These are phyloP conservation scores for Phytophthora chlamydospora DNA, from an alignment of 352 stramenopile genomes.

Conservation along the genomic window DNA sequence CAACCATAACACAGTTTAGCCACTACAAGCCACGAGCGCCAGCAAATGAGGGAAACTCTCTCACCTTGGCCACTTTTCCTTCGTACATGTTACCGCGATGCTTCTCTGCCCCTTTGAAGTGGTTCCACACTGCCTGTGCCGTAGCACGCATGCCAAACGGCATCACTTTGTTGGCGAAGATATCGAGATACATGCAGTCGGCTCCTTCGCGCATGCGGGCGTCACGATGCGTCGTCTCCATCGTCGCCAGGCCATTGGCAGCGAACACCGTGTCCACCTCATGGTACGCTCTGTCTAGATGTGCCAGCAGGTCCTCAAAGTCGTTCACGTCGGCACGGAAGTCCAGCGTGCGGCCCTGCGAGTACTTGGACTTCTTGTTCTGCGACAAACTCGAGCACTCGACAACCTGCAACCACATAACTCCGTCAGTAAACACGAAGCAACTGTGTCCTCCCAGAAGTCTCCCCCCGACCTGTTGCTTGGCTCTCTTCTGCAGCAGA, in stretches of 20 bases:
- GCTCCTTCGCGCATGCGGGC: slow-evolving; percentile 45
- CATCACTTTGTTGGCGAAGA: slow-evolving; percentile 52
- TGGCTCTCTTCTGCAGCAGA: slow-evolving; percentile 40
- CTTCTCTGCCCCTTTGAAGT: slow-evolving; percentile 52
- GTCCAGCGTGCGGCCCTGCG: slow-evolving; percentile 39
- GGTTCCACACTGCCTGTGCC: slow-evolving; percentile 46
- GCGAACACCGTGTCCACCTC: slow-evolving; percentile 49
- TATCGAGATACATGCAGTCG: slow-evolving; percentile 53
- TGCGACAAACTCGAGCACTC: slow-evolving; percentile 41
- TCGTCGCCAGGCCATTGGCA: slow-evolving; percentile 40
- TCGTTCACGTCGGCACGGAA: slow-evolving; percentile 43
- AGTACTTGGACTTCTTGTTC: slow-evolving; percentile 43
- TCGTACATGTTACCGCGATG: slow-evolving; percentile 49
- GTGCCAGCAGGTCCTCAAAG: slow-evolving; percentile 40
- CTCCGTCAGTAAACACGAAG: slow-evolving; percentile 13
- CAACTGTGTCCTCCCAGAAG: too few relatives aligned
- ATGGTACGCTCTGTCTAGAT: slow-evolving; percentile 38
- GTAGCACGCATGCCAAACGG: slow-evolving; percentile 50
- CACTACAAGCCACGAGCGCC: not conserved
- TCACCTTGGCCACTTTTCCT: slow-evolving; percentile 46
- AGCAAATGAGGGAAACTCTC: slow-evolving; percentile 3
- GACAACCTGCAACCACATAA: slow-evolving; percentile 22
- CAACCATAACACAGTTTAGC: slow-evolving; percentile 13
- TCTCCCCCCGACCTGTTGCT: too few relatives aligned
- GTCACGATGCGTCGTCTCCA: slow-evolving; percentile 46